These are phyloP conservation scores for Cutaneotrichosporon mucoides DNA, from an alignment of 1,284 basidiomycete genomes.

Conservation along the genomic window DNA sequence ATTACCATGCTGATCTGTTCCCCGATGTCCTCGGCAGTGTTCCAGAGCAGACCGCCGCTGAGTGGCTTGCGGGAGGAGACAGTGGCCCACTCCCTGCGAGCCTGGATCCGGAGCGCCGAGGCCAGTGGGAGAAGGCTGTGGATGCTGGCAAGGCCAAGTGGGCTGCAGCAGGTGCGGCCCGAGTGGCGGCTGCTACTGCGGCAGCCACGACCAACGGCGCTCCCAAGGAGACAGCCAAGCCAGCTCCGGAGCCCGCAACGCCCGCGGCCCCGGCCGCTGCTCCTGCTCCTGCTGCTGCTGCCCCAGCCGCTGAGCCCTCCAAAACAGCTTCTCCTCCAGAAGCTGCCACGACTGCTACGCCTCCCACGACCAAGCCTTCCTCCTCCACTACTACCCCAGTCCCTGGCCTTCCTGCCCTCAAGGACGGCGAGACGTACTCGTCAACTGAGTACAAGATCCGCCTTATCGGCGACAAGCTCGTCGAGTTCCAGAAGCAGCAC, in stretches of 20 bases:
- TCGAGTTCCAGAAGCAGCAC: conserved; percentile 23
- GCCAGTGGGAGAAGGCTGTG: conserved; percentile 27
- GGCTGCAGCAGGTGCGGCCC: not conserved
- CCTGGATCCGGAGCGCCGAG: conserved; percentile 34
- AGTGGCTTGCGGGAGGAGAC: conserved; percentile 45
- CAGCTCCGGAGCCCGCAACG: not conserved
- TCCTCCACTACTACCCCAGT: not conserved
- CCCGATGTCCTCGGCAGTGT: conserved; percentile 42
- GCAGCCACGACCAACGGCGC: not conserved
- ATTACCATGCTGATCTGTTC: conserved; percentile 50
- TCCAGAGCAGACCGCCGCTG: conserved; percentile 39
- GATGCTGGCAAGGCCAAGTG: not conserved
- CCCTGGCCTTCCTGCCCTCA: conserved; percentile 14
- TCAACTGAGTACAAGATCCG: conserved; percentile 39
- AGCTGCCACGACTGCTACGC: not conserved
- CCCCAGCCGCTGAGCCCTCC: not conserved
- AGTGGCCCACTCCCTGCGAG: conserved; percentile 28
- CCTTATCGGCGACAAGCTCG: conserved; percentile 32
- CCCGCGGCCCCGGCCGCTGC: not conserved
- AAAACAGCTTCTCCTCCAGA: not conserved
- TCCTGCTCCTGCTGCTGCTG: not conserved
- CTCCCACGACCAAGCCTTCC: not conserved
- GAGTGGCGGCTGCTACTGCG: not conserved
- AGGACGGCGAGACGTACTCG: conserved; percentile 26
- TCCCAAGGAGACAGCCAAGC: not conserved